A percentile compares a stretch with the other conserved stretches of the same genome.
Evolutionary conservation across 2,329 filamentous ascomycete species (phyloP).

Genomic region (Phaeosphaeriaceae sp.): DNA sequence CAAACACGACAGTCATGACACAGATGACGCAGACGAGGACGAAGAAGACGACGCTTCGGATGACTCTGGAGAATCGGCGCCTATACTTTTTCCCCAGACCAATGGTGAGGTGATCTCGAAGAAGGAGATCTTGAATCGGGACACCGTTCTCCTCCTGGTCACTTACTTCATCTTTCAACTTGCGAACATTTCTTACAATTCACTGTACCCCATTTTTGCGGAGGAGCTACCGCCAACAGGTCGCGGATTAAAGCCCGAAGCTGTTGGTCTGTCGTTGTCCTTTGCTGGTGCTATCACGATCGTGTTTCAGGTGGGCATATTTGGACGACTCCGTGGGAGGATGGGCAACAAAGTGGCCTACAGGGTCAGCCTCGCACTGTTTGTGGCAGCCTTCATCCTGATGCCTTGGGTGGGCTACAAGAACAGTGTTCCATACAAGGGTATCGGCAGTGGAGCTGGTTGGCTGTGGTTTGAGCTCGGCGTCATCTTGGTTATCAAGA

Average conservation of each 20-base stretch:
- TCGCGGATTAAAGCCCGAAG: slow-evolving; percentile 74
- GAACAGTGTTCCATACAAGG: slow-evolving; percentile 60
- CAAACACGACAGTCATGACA: slow-evolving; percentile 33
- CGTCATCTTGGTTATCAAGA: slow-evolving; percentile 82
- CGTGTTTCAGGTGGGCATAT: slow-evolving; percentile 85
- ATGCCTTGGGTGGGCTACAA: slow-evolving; percentile 92
- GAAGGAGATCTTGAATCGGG: slow-evolving; percentile 74
- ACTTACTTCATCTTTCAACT: slow-evolving; percentile 95
- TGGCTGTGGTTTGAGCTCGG: slow-evolving; percentile 86
- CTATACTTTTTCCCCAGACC: slow-evolving; percentile 53
- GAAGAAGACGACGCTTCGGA: slow-evolving; percentile 55
- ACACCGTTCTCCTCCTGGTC: slow-evolving; percentile 79
- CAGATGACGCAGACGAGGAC: slow-evolving; percentile 46
- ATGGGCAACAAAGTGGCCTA: slow-evolving; percentile 89
- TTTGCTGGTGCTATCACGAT: slow-evolving; percentile 87
- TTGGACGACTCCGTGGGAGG: slow-evolving; percentile 77
- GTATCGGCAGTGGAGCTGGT: slow-evolving; percentile 64
- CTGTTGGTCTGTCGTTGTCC: slow-evolving; percentile 84
- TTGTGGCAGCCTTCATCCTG: slow-evolving; percentile 80
- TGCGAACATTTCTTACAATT: slow-evolving; percentile 93
- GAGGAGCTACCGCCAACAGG: slow-evolving; percentile 78
- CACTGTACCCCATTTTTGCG: slow-evolving; percentile 91
- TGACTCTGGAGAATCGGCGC: slow-evolving; percentile 36
- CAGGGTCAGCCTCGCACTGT: slow-evolving; percentile 76
- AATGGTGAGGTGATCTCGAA: slow-evolving; percentile 54